Percentiles rank a stretch among this genome's conserved stretches.
Conservation (phyloP, 108 stramenopile species). For the Fragilaria radians region DNA sequence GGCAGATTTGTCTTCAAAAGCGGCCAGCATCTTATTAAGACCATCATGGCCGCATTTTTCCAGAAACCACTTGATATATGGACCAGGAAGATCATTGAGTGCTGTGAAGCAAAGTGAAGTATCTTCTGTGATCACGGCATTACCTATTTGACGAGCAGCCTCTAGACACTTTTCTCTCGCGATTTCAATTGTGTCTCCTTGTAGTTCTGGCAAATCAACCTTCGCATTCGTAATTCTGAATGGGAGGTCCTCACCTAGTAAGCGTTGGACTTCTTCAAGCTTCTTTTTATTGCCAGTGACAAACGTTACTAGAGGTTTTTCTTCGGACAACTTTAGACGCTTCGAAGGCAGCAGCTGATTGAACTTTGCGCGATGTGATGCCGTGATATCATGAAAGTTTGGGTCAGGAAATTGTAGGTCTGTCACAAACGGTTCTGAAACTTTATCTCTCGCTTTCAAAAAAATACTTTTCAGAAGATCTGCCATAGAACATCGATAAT, state of each 20-base stretch:
- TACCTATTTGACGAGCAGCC: conserved; percentile 49
- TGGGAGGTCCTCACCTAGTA: conserved; percentile 27
- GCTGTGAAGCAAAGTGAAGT: conserved; percentile 86
- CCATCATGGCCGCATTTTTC: conserved; percentile 82
- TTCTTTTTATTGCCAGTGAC: conserved; percentile 95
- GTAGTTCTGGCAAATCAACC: conserved; percentile 62
- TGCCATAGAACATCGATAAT: conserved; percentile 17
- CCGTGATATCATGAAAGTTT: conserved; percentile 41
- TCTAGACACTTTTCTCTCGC: conserved; percentile 76
- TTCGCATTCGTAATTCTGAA: conserved; percentile 38
- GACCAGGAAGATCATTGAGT: conserved; percentile 81
- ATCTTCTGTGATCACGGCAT: conserved; percentile 88
- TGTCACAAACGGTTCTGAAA: conserved; percentile 10
- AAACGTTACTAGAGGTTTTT: conserved; percentile 43
- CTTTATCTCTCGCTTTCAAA: conserved; percentile 38
- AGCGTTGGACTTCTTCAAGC: conserved; percentile 72
- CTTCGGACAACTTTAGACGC: neutral
- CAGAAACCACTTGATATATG: conserved; percentile 96
- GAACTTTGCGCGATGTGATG: conserved; percentile 19
- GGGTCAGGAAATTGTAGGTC: conserved; percentile 80
- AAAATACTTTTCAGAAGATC: conserved; percentile 43
- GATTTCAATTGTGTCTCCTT: conserved; percentile 83
- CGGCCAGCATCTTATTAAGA: conserved; percentile 68
- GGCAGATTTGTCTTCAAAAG: conserved; percentile 51
- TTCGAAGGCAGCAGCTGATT: neutral